Conservation (phyloP, 108 stramenopile species). For the Parmales sp. region DNA sequence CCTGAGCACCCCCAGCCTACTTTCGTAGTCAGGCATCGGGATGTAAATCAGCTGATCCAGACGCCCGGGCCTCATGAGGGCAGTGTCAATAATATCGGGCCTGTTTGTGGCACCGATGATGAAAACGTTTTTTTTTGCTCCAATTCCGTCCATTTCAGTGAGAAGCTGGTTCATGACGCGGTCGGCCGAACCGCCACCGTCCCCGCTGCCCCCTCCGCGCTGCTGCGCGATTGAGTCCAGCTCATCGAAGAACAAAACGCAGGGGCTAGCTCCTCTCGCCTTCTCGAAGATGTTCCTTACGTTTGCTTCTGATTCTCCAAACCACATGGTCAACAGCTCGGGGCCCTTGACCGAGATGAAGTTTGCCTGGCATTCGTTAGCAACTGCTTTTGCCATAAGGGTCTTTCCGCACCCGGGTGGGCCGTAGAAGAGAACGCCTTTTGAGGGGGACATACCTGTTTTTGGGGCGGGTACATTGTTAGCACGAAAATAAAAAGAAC, state of each 20-base stretch:
- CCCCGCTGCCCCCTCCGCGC: conserved; percentile 81
- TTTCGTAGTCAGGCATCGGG: conserved; percentile 98
- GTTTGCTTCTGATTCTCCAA: conserved; percentile 99
- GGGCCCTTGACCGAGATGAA: conserved; percentile 98
- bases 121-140: conserved; percentile 99
- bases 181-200: conserved; percentile 99
- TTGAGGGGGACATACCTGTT: conserved; percentile 87
- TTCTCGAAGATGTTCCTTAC: conserved; percentile 99
- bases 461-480: conserved; percentile 76
- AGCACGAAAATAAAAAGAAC: background rate
- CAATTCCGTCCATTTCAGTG: conserved; percentile 99
- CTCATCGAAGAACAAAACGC: conserved; percentile 99
- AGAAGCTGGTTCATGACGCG: conserved; percentile 99
- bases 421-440: conserved; percentile 99
- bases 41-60: conserved; percentile 99
- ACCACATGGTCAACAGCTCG: conserved; percentile 99
- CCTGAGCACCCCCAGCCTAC: conserved; percentile 87
- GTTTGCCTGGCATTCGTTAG: conserved; percentile 99
- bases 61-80: conserved; percentile 99
- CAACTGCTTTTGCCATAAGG: conserved; percentile 99
- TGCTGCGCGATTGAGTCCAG: conserved; percentile 97
- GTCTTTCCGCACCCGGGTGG: conserved; percentile 99
- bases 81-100: conserved; percentile 99
- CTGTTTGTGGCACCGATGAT: conserved; percentile 98
- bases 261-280: conserved; percentile 97